These are phyloP conservation scores for Solanum habrochaites DNA, from an alignment of 257 asterid species.

Conservation along the genomic window DNA sequence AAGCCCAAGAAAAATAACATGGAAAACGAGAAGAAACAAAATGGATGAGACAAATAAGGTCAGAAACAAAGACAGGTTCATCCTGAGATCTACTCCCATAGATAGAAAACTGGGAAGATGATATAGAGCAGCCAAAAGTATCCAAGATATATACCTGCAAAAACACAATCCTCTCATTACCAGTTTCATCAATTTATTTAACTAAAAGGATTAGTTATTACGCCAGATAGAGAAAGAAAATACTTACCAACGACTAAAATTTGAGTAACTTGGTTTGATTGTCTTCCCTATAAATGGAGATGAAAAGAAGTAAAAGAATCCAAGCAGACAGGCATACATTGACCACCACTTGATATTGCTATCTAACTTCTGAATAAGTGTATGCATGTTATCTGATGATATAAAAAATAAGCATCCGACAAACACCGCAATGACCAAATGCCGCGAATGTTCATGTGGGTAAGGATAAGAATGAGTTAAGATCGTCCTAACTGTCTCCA, in stretches of 20 bases:
- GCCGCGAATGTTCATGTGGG: slow-evolving; percentile 98
- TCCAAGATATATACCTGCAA: slow-evolving; percentile 90
- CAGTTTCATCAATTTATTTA: not conserved
- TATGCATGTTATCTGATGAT: slow-evolving; percentile 92
- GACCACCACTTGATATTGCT: slow-evolving; percentile 99
- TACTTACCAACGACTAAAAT: slow-evolving; percentile 88
- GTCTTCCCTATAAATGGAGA: slow-evolving; percentile 96
- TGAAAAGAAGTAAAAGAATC: slow-evolving; percentile 97
- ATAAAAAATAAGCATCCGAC: slow-evolving; percentile 95
- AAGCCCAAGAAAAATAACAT: slow-evolving; percentile 78
- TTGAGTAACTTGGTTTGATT: slow-evolving; percentile 91
- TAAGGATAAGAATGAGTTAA: slow-evolving; percentile 85
- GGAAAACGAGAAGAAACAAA: slow-evolving; percentile 85
- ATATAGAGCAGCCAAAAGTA: slow-evolving; percentile 85
- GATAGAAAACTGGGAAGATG: slow-evolving; percentile 99
- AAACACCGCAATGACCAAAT: slow-evolving; percentile 85
- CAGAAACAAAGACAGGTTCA: slow-evolving; percentile 90
- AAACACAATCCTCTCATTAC: slow-evolving; percentile 1
- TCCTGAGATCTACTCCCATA: slow-evolving; percentile 97
- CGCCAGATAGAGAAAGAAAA: not conserved
- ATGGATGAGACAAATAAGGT: slow-evolving; percentile 78
- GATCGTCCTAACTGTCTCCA: slow-evolving; percentile 92
- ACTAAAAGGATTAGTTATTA: not conserved
- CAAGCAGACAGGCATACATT: slow-evolving; percentile 94
- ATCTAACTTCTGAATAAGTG: slow-evolving; percentile 93